These are phyloP conservation scores for Phoenix roebelenii DNA, from an alignment of 176 grass and related monocot genomes.

Conservation along the genomic window DNA sequence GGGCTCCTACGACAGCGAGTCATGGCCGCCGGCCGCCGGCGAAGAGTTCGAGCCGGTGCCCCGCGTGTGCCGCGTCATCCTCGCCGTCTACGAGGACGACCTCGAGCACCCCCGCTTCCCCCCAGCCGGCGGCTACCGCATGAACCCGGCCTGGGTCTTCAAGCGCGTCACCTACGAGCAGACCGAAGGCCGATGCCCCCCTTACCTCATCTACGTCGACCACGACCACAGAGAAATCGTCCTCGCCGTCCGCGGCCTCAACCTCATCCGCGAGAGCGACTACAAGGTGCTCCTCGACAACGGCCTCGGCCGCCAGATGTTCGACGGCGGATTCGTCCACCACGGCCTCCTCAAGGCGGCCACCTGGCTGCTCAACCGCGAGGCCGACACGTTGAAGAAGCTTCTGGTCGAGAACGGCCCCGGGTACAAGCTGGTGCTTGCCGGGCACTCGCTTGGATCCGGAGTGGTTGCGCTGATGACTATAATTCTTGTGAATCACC, in stretches of 20 bases:
- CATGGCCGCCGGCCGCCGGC: constrained; percentile 48
- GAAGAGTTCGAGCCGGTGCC: constrained; percentile 76
- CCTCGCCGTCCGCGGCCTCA: constrained; percentile 85
- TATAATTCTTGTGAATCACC: constrained; percentile 72
- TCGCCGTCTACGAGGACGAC: constrained; percentile 68
- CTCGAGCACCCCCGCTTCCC: constrained; percentile 41
- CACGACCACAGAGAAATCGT: constrained; percentile 47
- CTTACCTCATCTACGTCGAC: constrained; percentile 77
- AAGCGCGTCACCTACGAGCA: constrained; percentile 49
- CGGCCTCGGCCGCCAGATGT: constrained; percentile 84
- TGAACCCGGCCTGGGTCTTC: constrained; percentile 37
- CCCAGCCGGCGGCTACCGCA: constrained; percentile 31
- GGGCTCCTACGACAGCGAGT: constrained; percentile 98
- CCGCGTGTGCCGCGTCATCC: constrained; percentile 62
- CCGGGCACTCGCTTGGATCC: constrained; percentile 88
- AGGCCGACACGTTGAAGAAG: constrained; percentile 37
- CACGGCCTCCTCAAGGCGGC: constrained; percentile 75
- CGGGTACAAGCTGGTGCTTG: constrained; percentile 56
- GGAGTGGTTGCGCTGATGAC: constrained; percentile 85
- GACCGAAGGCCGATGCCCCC: constrained; percentile 47
- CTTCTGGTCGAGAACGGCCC: constrained; percentile 35
- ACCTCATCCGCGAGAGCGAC: constrained; percentile 88
- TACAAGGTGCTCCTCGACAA: constrained; percentile 96
- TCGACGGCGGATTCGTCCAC: constrained; percentile 89
- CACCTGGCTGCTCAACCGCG: constrained; percentile 57